Percentiles rank a stretch among this genome's conserved stretches.
Conservation (phyloP, 83 land plant genomes). For the Picea abies region DNA sequence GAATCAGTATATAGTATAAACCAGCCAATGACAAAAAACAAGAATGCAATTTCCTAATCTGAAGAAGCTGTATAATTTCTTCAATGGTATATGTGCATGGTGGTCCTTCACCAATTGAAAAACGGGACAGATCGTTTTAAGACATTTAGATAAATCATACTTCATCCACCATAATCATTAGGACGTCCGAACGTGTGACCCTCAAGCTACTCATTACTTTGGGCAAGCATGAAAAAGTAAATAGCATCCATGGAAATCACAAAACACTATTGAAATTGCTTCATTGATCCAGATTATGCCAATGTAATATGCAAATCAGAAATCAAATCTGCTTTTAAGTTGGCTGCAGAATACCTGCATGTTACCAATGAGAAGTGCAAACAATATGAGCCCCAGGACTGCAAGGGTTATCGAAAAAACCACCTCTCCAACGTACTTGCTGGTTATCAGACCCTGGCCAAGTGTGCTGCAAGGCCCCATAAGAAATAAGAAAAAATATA, state of each 20-base stretch:
- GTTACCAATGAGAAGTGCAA: conserved; percentile 91
- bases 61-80: not conserved
- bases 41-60: not conserved
- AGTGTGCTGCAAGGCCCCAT: conserved; percentile 64
- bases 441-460: conserved; percentile 80
- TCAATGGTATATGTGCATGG: not conserved
- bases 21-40: not conserved
- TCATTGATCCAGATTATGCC: too few relatives aligned
- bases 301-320: too few relatives aligned
- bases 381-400: conserved; percentile 81
- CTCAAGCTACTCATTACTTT: not conserved
- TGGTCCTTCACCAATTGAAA: not conserved
- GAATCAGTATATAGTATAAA: not conserved
- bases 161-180: not conserved
- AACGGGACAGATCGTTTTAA: too few relatives aligned
- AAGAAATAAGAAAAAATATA: conserved; percentile 1
- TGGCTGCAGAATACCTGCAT: conserved; percentile 72
- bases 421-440: conserved; percentile 80
- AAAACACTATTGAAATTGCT: not conserved
- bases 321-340: not conserved
- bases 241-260: not conserved
- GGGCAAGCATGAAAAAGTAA: not conserved
- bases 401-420: conserved; percentile 78
- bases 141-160: not conserved
- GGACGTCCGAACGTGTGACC: not conserved